Percentiles rank a stretch among this genome's conserved stretches.
Evolutionary conservation across 2,329 filamentous ascomycete genomes (phyloP).

Genomic region (Cadophora sp.): DNA sequence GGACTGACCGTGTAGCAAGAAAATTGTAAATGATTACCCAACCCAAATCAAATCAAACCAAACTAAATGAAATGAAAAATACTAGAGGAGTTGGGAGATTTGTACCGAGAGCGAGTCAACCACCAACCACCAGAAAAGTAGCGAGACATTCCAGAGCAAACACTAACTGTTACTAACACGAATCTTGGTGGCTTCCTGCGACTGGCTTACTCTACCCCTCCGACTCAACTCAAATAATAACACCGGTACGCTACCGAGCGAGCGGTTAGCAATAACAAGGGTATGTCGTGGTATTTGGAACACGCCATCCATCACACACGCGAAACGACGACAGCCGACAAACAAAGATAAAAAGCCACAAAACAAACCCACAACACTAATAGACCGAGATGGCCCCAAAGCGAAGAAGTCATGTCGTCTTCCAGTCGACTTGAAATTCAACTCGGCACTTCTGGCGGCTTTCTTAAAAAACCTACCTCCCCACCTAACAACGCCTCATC

Average conservation of each 20-base stretch:
- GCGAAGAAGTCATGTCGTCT: not conserved
- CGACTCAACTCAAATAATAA: too few species aligned
- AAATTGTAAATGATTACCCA: not conserved
- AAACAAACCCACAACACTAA: not conserved
- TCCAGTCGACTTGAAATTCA: not conserved
- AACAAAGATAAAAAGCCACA: not conserved
- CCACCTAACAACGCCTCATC: not conserved
- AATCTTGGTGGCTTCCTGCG: not conserved
- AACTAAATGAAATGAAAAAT: not conserved
- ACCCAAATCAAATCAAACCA: not conserved
- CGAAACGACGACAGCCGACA: not conserved
- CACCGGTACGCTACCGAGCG: not conserved
- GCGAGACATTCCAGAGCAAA: not conserved
- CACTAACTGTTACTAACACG: not conserved
- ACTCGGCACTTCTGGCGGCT: not conserved
- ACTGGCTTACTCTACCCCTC: conserved; percentile 3
- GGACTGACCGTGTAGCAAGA: not conserved
- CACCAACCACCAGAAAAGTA: not conserved
- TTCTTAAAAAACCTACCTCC: not conserved
- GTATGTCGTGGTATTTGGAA: conserved; percentile 3
- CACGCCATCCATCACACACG: not conserved
- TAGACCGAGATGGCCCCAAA: not conserved
- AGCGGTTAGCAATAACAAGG: not conserved
- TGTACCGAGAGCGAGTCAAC: not conserved
- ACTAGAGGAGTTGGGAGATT: too few species aligned